Conservation (phyloP, 345 rosid species). For the Barbarea vulgaris region DNA sequence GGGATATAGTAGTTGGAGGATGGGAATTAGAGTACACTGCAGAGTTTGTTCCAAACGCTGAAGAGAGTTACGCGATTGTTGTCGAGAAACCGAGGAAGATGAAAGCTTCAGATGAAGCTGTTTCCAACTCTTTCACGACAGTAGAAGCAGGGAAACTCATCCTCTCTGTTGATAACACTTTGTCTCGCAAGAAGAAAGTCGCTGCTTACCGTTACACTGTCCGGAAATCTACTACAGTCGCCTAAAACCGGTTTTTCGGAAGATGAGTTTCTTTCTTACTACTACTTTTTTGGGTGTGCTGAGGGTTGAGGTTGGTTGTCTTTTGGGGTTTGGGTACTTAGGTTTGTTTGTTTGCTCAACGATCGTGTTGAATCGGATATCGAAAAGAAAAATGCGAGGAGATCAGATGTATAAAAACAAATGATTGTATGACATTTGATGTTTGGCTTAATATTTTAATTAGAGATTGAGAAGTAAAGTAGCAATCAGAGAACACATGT, state of each 20-base stretch:
- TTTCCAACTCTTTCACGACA: conserved; percentile 73
- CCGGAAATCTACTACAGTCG: conserved; percentile 54
- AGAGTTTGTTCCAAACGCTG: conserved; percentile 84
- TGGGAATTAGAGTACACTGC: conserved; percentile 98
- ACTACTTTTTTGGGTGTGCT: conserved; percentile 22
- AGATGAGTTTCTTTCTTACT: conserved; percentile 27
- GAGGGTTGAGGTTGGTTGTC: conserved; percentile 4
- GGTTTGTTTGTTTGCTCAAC: conserved; percentile 35
- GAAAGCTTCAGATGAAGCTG: conserved; percentile 62
- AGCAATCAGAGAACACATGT: background rate
- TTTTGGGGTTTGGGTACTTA: conserved; percentile 34
- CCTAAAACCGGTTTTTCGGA: conserved; percentile 15
- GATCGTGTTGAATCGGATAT: conserved; percentile 26
- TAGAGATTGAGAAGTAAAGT: conserved; percentile 5
- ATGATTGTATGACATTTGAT: conserved; percentile 37
- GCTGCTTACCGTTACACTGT: conserved; percentile 94
- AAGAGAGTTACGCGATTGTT: conserved; percentile 75
- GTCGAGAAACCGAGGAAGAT: conserved; percentile 77
- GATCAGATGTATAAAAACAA: conserved; percentile 32
- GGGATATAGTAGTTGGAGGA: conserved; percentile 98
- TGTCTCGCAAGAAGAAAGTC: conserved; percentile 77
- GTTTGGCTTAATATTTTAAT: conserved; percentile 27
- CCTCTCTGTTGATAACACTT: conserved; percentile 82
- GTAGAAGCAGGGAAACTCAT: conserved; percentile 86
- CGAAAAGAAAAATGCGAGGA: conserved; percentile 2